Evolutionary conservation across 2,329 filamentous ascomycete genomes (phyloP).

Genomic region (Colletotrichum echinochloae): DNA sequence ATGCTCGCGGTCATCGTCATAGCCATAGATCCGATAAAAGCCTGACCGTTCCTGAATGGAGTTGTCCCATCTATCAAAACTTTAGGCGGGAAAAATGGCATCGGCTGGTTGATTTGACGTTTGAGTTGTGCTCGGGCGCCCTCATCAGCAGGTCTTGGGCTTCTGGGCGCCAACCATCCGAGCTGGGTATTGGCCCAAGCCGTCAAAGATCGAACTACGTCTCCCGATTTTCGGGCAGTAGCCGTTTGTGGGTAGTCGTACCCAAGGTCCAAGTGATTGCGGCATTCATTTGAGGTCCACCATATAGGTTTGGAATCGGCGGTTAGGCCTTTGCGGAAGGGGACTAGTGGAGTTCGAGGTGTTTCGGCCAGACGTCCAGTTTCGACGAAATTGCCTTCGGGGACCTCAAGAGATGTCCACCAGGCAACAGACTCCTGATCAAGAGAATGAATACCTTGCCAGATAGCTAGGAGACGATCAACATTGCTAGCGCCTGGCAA

Average conservation of each 20-base stretch:
- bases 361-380: not conserved
- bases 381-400: constrained; percentile 9
- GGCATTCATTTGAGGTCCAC: constrained; percentile 28
- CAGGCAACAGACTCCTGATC: constrained; percentile 7
- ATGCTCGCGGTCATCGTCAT: not conserved
- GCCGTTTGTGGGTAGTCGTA: constrained; percentile 30
- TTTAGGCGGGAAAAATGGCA: not conserved
- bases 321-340: constrained; percentile 12
- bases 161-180: constrained; percentile 8
- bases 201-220: constrained; percentile 1
- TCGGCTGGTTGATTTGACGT: not conserved
- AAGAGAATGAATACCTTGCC: not conserved
- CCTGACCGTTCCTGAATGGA: not conserved
- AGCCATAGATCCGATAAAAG: constrained; percentile 1
- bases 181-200: constrained; percentile 17
- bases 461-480: not conserved
- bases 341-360: not conserved
- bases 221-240: not conserved
- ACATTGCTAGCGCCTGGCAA: not conserved
- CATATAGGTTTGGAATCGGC: constrained; percentile 5
- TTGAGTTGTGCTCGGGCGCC: not conserved
- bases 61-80: constrained; percentile 5
- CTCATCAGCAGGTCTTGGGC: not conserved
- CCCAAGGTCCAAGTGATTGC: constrained; percentile 23
- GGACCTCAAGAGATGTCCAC: constrained; percentile 11